A percentile compares a stretch with the other conserved stretches of the same genome.
Conservation (phyloP, 2,329 filamentous ascomycete species). For the Pseudodiploospora longispora region DNA sequence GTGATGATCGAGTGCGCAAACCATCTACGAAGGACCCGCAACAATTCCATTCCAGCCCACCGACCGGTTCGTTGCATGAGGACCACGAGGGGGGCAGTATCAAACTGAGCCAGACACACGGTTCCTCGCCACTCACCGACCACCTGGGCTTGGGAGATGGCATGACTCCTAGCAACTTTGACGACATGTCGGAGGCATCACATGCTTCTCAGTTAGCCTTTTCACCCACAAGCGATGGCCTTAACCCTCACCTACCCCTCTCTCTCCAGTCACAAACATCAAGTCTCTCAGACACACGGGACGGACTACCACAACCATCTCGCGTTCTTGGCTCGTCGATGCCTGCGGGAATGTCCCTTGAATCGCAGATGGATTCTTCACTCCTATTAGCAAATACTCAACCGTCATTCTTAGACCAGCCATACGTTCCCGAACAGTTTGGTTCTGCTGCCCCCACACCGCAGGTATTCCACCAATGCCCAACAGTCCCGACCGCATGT, state of each 20-base stretch:
- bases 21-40: conserved; percentile 25
- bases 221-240: conserved; percentile 12
- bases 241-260: conserved; percentile 13
- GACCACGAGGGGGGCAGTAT: conserved; percentile 1
- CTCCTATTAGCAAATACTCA: conserved; percentile 31
- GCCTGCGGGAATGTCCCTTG: conserved; percentile 19
- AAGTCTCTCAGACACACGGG: conserved; percentile 8
- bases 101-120: conserved; percentile 12
- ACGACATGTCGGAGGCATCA: conserved; percentile 16
- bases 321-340: conserved; percentile 18
- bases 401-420: conserved; percentile 25
- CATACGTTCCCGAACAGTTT: conserved; percentile 23
- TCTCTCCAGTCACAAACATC: conserved; percentile 16
- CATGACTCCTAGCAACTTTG: conserved; percentile 15
- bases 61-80: neutral
- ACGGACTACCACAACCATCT: conserved; percentile 13
- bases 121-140: conserved; percentile 8
- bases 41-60: conserved; percentile 3
- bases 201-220: conserved; percentile 17
- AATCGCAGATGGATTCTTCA: conserved; percentile 29
- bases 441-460: conserved; percentile 14
- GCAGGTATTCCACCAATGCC: conserved; percentile 16
- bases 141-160: conserved; percentile 13
- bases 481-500: conserved; percentile 25
- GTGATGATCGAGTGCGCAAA: conserved; percentile 55